Evolutionary conservation across 495 filamentous ascomycete genomes (phyloP).

Genomic region (Trichoderma virens): DNA sequence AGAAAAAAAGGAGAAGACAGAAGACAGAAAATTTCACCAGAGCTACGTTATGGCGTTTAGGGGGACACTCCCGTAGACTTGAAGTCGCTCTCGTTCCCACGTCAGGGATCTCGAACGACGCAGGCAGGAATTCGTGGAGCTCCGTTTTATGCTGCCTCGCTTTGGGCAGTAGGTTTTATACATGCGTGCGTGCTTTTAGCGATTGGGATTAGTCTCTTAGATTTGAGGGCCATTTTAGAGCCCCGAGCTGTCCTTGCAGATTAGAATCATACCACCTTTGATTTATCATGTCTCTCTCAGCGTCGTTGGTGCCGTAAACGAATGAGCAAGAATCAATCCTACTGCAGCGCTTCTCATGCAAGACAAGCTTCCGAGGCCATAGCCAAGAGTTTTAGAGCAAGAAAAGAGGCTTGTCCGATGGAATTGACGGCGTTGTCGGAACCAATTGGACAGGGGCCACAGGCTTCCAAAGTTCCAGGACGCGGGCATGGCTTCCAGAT

Average conservation of each 20-base stretch:
- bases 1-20: not conserved
- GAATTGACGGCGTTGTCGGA: too few relatives aligned
- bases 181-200: not conserved
- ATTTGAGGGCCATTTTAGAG: not conserved
- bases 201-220: not conserved
- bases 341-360: too few relatives aligned
- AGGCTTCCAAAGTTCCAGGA: too few relatives aligned
- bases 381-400: too few relatives aligned
- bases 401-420: too few relatives aligned
- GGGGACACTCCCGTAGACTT: not conserved
- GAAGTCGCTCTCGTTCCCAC: constrained; percentile 9
- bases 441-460: too few relatives aligned
- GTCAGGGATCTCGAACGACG: not conserved
- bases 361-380: too few relatives aligned
- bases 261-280: not conserved
- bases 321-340: too few relatives aligned
- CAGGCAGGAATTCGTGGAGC: not conserved
- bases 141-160: not conserved
- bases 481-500: too few relatives aligned
- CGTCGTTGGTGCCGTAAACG: too few relatives aligned
- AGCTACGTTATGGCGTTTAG: not conserved
- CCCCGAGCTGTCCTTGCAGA: not conserved
- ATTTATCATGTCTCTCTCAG: not conserved
- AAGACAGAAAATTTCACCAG: not conserved
- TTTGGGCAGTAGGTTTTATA: not conserved